These are phyloP conservation scores for Saccharomycopsis fermentans DNA, from an alignment of 805 yeast species.

Conservation along the genomic window DNA sequence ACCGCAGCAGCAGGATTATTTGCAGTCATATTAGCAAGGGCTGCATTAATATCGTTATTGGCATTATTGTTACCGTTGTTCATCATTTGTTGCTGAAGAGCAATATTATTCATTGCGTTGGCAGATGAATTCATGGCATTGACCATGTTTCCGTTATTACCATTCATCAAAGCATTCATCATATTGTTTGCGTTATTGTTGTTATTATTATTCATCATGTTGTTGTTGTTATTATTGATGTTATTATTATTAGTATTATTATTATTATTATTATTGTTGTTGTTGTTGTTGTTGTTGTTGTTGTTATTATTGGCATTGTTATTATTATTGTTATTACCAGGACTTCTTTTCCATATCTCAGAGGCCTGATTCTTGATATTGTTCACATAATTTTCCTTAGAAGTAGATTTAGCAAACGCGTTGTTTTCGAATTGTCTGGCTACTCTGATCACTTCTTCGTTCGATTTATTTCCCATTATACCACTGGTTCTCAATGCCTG, in stretches of 20 bases:
- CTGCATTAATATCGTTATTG: background rate
- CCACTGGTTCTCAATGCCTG: constrained; percentile 10
- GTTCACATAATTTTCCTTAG: constrained; percentile 11
- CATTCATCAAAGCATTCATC: constrained; percentile 7
- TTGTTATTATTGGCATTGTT: background rate
- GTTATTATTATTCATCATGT: background rate
- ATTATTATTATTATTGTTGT: constrained; percentile 6
- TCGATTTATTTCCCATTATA: constrained; percentile 7
- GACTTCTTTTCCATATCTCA: constrained; percentile 4
- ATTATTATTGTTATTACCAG: background rate
- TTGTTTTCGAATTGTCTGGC: constrained; percentile 11
- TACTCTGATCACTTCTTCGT: constrained; percentile 10
- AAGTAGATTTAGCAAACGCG: background rate
- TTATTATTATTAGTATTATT: constrained; percentile 12
- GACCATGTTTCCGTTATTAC: constrained; percentile 11
- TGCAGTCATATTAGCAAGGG: background rate
- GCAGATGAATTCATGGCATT: background rate
- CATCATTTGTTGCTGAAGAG: constrained; percentile 2
- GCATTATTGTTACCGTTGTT: background rate
- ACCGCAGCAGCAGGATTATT: constrained; percentile 8
- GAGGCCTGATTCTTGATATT: constrained; percentile 10
- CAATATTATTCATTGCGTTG: constrained; percentile 3
- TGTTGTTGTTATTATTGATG: constrained; percentile 2
- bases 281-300: background rate
- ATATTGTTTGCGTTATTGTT: background rate